These are phyloP conservation scores for Xylaria longipes DNA, from an alignment of 495 filamentous ascomycete species.

Conservation along the genomic window DNA sequence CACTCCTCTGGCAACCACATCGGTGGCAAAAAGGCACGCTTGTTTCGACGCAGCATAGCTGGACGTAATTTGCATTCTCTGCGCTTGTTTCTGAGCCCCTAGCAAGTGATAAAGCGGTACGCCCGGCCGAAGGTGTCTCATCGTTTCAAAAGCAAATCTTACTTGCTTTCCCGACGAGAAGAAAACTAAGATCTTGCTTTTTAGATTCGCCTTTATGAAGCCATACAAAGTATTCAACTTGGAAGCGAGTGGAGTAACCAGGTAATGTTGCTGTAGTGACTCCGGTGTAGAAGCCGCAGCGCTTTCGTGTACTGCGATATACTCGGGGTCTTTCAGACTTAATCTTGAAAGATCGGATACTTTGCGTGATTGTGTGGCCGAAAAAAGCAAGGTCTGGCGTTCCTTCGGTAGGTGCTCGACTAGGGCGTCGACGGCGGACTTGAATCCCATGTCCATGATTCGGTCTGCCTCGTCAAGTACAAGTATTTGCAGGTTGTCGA, in stretches of 20 bases:
- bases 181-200: conserved; percentile 92
- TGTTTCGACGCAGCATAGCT: conserved; percentile 79
- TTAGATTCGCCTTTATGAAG: conserved; percentile 87
- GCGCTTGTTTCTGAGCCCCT: conserved; percentile 90
- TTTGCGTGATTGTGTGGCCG: conserved; percentile 93
- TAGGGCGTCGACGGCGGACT: conserved; percentile 88
- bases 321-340: conserved; percentile 89
- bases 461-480: conserved; percentile 96
- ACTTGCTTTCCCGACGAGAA: conserved; percentile 95
- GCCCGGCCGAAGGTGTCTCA: conserved; percentile 93
- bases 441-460: conserved; percentile 98
- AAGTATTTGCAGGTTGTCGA: conserved; percentile 88
- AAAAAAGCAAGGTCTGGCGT: conserved; percentile 93
- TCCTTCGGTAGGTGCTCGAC: conserved; percentile 86
- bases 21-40: conserved; percentile 91
- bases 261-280: conserved; percentile 88
- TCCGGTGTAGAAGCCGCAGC: conserved; percentile 81
- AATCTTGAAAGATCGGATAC: conserved; percentile 90
- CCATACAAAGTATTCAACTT: conserved; percentile 92
- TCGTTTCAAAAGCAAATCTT: conserved; percentile 90
- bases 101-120: conserved; percentile 95
- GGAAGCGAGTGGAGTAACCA: conserved; percentile 79
- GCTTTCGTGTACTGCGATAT: conserved; percentile 89
- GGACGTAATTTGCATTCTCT: conserved; percentile 82
- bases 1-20: conserved; percentile 89